Base-by-base conservation (phyloP, 2,329 filamentous ascomycete genomes). In the Pseudogymnoascus sp. region DNA sequence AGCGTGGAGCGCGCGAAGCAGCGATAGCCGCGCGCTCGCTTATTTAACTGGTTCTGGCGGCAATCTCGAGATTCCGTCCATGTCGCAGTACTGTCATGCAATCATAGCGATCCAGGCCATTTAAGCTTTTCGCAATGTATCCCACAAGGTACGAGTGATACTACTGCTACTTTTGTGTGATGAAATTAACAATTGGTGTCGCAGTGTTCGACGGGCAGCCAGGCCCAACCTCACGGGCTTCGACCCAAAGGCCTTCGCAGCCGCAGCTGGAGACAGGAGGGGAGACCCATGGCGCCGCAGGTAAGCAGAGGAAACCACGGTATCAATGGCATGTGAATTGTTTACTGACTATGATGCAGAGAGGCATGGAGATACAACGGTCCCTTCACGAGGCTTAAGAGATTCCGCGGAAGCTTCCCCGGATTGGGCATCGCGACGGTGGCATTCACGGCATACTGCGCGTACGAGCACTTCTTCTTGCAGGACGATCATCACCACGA, bases 341-440 rank as follows among this genome's bases (percentile, higher is more conserved):
- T 7, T 54, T 62, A 38, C 62, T 68, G 50, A 65, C 61, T 62
- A 30, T 12, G 25, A 37, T n/a, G 66, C 74, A 99, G 94, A 72
- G 94, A 99, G 80, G 83, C 89, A 72, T 99, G 94, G 94, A 84
- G 94, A 76, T 97, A 96, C 80, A 86, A 83, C 35, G 94, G 93
- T 65, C 87, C 84, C 60, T 97, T 97, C 80, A 88, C 87, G 67
- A 85, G 93, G 69, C 89, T 81, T 78, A 96, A 96, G 78, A 88
- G 94, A 69, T 94, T 97, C 80, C 91, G 87, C 78, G 80, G 83
- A 70, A 80, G 85, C 65, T 91, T 99, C 73, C 94, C 94, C 37
- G 94, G 94, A 64, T 81, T 99, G 69, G 94, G 94, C 66, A 96
- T 93, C 69, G 94, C 91, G 32, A 89, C 89, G 4, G 92, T 94